phyloP scores from a whole-genome alignment of 2,329 filamentous ascomycete species.

The Clonostachys sp. region DNA sequence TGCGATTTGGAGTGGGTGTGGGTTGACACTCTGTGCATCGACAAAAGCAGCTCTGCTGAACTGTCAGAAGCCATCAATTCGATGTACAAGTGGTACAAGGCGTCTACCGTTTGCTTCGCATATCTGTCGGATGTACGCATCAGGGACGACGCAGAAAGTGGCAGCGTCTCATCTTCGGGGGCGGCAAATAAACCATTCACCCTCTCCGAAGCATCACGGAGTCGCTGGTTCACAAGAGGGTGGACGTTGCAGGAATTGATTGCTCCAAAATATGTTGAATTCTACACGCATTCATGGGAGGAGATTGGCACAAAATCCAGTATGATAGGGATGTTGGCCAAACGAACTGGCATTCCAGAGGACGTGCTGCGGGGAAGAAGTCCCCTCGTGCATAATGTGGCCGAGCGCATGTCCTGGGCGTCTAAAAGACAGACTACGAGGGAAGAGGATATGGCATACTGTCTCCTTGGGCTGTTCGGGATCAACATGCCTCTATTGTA shows the following conservation, averaged over 20 bases:
- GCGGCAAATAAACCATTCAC: too few relatives aligned
- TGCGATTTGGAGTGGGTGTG: constrained; percentile 10
- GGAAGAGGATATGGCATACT: constrained; percentile 19
- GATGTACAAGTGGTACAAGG: constrained; percentile 16
- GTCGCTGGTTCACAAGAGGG: constrained; percentile 13
- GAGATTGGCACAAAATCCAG: constrained; percentile 13
- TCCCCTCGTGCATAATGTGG: constrained; percentile 1
- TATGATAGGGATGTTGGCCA: constrained; percentile 5
- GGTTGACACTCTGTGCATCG: constrained; percentile 19
- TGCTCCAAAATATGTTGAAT: constrained; percentile 10
- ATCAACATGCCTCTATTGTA: constrained; percentile 21
- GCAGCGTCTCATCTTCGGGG: too few relatives aligned
- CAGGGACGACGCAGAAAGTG: constrained; percentile 4
- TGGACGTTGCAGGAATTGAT: constrained; percentile 18
- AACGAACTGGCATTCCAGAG: constrained; percentile 17
- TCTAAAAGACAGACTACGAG: constrained; percentile 13
- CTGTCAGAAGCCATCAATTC: constrained; percentile 18
- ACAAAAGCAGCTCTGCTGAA: constrained; percentile 14
- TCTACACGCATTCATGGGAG: constrained; percentile 20
- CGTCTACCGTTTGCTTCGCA: constrained; percentile 15
- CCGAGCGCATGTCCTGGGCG: constrained; percentile 18
- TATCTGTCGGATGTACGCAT: constrained; percentile 11
- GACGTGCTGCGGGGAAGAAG: constrained; percentile 5
- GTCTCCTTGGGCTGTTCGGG: constrained; percentile 18
- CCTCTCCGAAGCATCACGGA: constrained; percentile 3